Evolutionary conservation across 2,329 filamentous ascomycete species (phyloP), one percentile per base, ranked within the genome.

Genomic region (Helotiales sp.): DNA sequence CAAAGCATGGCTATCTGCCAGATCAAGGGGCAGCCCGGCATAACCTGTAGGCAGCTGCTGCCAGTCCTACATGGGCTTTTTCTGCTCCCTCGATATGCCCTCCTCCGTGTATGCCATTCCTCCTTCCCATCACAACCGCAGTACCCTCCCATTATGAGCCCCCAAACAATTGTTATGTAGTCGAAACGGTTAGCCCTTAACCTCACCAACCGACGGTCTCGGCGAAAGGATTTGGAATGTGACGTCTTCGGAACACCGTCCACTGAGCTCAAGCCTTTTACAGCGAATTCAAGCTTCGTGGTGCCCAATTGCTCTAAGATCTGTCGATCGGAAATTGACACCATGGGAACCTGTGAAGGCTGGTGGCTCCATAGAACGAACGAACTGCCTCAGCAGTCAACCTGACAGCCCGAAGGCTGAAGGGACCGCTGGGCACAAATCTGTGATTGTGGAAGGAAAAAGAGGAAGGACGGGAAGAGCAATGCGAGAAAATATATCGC

Each of bases 261-360:
- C 82, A 83, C 86, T 85, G 86, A 87, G 86, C 87, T 93, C 90
- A 90, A 73, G 82, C 84, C 85, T 84, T 81, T 82, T 74, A 82
- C 79, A 81, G 86, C 89, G 89, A 92, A 84, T 87, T 87, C 85
- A 87, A 86, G 87, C 85, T 84, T 82, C 82, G 67, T 81, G 80
- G 83, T 82, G 54, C 80, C 84, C 82, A 80, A 82, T 96, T 87
- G 77, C 80, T 97, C 90, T 96, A 80, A 92, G 90, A 96, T 89
- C 92, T 96, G 93, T 97, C 93, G 91, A 93, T 92, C 89, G 91
- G 91, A 94, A 84, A 93, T 91, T 89, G 86, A 91, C 90, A 93
- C 88, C 91, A 93, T 89, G 40, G 64, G 61, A 71, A 70, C 69
- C 72, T 55, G 63, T 75, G 61, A 75, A 74, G 72, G 77, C 72